Base-by-base conservation (phyloP, 1,139 yeast species). In the Magnusiomyces clavatus region DNA sequence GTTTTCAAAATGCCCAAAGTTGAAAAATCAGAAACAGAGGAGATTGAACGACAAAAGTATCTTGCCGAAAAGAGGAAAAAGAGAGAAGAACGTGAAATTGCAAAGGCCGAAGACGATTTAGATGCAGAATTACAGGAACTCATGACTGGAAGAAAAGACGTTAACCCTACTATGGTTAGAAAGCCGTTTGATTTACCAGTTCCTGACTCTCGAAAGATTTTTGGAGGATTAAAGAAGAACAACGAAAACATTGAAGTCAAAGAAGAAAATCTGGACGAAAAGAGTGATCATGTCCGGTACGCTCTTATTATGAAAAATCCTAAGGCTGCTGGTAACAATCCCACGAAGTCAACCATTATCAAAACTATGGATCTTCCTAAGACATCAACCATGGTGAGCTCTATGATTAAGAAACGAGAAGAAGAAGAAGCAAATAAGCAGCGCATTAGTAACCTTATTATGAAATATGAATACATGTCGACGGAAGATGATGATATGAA, bases 41-140 rank as follows among this genome's bases (percentile, higher is more conserved):
- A 58, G 50, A 59, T 53, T n/a, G 54, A 45, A 16, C 49, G 52
- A 12, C 54, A 54, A 8, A 51, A 51, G 24, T 46, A 43, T 31
- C 52, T 49, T 11, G 55, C 51, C 20, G 57, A 60, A 13, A 49
- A 54, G 16, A 50, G 53, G 19, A 61, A 58, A 42, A 51, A 53
- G 10, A 56, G 53, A 43, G 61, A 51, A 47, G 61, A 60, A 41
- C 49, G 59, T 46, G 59, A 56, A 24, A 61, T 62, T 43, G 51
- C 58, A 14, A 57, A 58, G 41, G 68, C 66, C 3, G 58, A 56
- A 48, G 66, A 59, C 31, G 71, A 68, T 46, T 62, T 69, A 56
- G 72, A 69, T 43, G 56, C 61, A 8, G 71, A 69, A 48, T 68
- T 69, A 50, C 61, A 66, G 37, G 57, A 55, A 50, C 55, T 69